Conservation (phyloP, 2,329 filamentous ascomycete genomes). For the Fusarium buxicola region DNA sequence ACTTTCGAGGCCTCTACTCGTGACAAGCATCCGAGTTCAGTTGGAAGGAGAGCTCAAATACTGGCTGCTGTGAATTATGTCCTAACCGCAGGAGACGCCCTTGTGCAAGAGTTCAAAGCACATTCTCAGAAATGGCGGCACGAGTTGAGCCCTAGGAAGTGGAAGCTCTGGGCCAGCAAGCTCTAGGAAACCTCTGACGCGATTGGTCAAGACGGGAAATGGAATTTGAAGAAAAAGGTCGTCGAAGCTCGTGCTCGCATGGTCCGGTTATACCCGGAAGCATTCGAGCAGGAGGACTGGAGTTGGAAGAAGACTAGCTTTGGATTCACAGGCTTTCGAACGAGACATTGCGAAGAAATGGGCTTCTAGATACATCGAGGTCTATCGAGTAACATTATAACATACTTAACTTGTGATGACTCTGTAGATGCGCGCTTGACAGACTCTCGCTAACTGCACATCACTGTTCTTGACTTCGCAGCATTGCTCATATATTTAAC, state of each 20-base stretch:
- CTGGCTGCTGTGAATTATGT: background rate
- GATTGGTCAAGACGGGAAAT: background rate
- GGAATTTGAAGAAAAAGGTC: background rate
- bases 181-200: background rate
- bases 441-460: background rate
- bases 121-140: background rate
- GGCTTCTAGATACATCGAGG: too few species aligned
- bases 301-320: too few species aligned
- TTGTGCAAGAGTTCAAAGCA: background rate
- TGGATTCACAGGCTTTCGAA: too few species aligned
- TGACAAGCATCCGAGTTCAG: background rate
- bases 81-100: background rate
- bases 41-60: background rate
- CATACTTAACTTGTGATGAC: too few species aligned
- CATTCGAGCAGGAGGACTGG: background rate
- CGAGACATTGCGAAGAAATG: too few species aligned
- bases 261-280: background rate
- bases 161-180: background rate
- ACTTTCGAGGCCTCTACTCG: background rate
- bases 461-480: too few species aligned
- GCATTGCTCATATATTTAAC: too few species aligned
- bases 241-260: background rate
- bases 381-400: too few species aligned
- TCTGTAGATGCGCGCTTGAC: too few species aligned
- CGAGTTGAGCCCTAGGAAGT: background rate